phyloP scores from a whole-genome alignment of 2,329 filamentous ascomycete species.

The Cryphonectria japonica region DNA sequence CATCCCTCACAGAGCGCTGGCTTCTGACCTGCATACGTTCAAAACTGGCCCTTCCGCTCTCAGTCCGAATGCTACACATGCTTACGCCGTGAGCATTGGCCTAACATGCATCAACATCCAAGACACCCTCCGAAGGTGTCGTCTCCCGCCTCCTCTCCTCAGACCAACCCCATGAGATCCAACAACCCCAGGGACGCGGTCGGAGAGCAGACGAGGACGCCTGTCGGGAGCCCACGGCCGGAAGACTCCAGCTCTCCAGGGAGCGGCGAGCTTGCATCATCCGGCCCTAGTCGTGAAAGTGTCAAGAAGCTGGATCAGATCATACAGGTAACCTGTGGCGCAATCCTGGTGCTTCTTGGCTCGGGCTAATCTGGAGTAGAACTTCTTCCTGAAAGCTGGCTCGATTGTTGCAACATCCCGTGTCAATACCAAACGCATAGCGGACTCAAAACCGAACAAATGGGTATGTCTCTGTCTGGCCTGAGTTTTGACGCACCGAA shows the following conservation, averaged over 20 bases:
- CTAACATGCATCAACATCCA: conserved; percentile 86
- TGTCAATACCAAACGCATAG: conserved; percentile 66
- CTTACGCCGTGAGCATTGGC: conserved; percentile 25
- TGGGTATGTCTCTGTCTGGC: conserved; percentile 65
- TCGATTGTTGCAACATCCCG: conserved; percentile 82
- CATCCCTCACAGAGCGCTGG: conserved; percentile 8
- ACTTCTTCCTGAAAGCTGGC: conserved; percentile 88
- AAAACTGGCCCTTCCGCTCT: conserved; percentile 15
- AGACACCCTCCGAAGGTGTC: conserved; percentile 73
- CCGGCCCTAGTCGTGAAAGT: conserved; percentile 65
- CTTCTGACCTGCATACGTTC: conserved; percentile 3
- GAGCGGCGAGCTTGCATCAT: conserved; percentile 46
- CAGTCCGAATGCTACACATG: conserved; percentile 21
- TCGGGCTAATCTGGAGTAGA: conserved; percentile 56
- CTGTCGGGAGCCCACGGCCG: conserved; percentile 47
- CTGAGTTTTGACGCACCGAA: conserved; percentile 3
- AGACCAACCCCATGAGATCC: conserved; percentile 71
- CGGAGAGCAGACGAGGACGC: conserved; percentile 44
- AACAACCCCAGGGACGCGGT: conserved; percentile 73
- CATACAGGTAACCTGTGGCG: conserved; percentile 66
- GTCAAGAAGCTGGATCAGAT: conserved; percentile 88
- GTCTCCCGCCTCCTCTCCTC: conserved; percentile 72
- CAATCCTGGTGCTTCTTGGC: neutral
- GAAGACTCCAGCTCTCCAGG: conserved; percentile 53
- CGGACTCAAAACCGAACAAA: conserved; percentile 72